Evolutionary conservation across 148 eudicot species (phyloP), one percentile per base, ranked within the genome.

Genomic region (Pouteria glomerata): DNA sequence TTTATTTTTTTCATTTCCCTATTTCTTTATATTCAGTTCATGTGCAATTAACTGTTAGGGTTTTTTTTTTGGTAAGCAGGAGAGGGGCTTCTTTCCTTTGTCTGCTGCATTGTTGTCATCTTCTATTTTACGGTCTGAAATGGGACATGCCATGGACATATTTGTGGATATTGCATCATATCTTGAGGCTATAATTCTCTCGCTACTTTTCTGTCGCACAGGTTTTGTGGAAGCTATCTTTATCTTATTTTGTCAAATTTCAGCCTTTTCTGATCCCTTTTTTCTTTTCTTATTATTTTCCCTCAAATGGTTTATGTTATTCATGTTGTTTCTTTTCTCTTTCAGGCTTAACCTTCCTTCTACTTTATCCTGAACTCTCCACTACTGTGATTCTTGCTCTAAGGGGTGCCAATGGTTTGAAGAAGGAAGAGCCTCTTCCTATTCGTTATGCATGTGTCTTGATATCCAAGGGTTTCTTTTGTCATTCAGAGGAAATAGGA

Each of bases 71-170:
- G 39, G 11, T 71, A 51, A 74, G 62, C 83, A 96, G 99, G 99
- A 92, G 66, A 88, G 95, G 69, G 99, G 99, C 19, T 92, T 96
- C 79, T 91, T 96, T 79, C 95, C 99, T 58, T 82, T 96, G 78
- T 90, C 94, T 33, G 84, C 91, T 75, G 99, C 99, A 30, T 73
- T 96, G 57, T 80, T 96, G 63, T 84, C 97, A 70, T 92, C 92
- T 21, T 75, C 96, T 42, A 65, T 72, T 68, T 80, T 87, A 70
- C 86, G 90, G 33, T 80, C 83, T 70, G 86, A 77, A 82, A 76
- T 71, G 63, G 92, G 96, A 27, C 82, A 74, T 39, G 73, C 73
- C 26, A 55, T 78, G 68, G 89, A 92, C 68, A 74, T 84, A 53
- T 82, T 90, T 70, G 69, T 85, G 74, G 97, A 92, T 73, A 76